phyloP scores from a whole-genome alignment of 257 asterid species.

The Przewalskia tangutica region DNA sequence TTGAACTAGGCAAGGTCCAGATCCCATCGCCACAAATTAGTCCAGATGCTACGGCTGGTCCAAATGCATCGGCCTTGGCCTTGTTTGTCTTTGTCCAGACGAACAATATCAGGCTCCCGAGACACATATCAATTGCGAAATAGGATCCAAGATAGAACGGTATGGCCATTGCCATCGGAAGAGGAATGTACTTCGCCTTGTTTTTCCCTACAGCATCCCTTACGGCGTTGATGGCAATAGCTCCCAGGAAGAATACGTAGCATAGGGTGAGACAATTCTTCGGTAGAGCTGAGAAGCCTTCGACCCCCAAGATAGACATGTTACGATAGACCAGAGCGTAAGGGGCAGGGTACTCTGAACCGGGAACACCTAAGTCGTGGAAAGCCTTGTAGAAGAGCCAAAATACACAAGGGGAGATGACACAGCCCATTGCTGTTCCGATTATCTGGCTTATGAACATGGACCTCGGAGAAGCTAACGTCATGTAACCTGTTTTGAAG shows the following conservation, averaged over 20 bases:
- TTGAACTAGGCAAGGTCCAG: slow-evolving; percentile 46
- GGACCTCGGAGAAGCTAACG: slow-evolving; percentile 58
- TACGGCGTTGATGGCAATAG: slow-evolving; percentile 35
- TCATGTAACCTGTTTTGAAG: slow-evolving; percentile 61
- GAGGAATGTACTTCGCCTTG: slow-evolving; percentile 37
- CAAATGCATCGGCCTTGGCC: slow-evolving; percentile 51
- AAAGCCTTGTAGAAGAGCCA: slow-evolving; percentile 55
- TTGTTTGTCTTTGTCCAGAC: slow-evolving; percentile 44
- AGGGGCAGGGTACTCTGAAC: slow-evolving; percentile 54
- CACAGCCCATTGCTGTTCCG: slow-evolving; percentile 63
- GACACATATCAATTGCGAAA: slow-evolving; percentile 57
- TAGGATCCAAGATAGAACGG: slow-evolving; percentile 56
- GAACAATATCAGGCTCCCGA: slow-evolving; percentile 50
- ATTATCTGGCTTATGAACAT: slow-evolving; percentile 68
- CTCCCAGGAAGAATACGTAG: slow-evolving; percentile 43
- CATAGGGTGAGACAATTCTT: slow-evolving; percentile 45
- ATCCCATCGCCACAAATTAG: slow-evolving; percentile 59
- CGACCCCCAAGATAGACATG: slow-evolving; percentile 60
- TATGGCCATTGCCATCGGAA: slow-evolving; percentile 78
- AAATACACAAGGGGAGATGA: slow-evolving; percentile 51
- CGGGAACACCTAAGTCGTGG: slow-evolving; percentile 37
- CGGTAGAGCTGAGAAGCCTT: slow-evolving; percentile 57
- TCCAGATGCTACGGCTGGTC: slow-evolving; percentile 60
- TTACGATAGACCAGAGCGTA: slow-evolving; percentile 34
- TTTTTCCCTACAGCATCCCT: slow-evolving; percentile 45